Percentiles rank a stretch among this genome's conserved stretches.
These are phyloP conservation scores for Cylindrodendrum hubeiense DNA, from an alignment of 2,329 filamentous ascomycete genomes.

Conservation along the genomic window DNA sequence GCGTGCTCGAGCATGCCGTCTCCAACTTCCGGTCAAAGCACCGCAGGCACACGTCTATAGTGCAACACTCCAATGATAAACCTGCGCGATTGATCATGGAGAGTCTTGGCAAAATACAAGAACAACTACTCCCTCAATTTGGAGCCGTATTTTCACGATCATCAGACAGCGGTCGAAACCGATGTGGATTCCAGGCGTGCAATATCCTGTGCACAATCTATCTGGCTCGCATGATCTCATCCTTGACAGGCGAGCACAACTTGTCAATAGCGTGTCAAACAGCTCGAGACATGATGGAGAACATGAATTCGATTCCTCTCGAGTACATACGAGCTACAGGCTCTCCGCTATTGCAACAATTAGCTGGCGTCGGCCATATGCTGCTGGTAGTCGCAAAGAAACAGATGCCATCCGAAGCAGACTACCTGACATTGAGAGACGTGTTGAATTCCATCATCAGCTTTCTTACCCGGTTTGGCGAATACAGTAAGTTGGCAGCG, in stretches of 20 bases:
- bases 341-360: slow-evolving; percentile 47
- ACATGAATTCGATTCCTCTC: slow-evolving; percentile 42
- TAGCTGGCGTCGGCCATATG: slow-evolving; percentile 46
- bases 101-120: neutral
- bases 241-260: slow-evolving; percentile 35
- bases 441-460: neutral
- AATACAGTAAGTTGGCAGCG: neutral
- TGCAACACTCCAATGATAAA: neutral
- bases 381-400: slow-evolving; percentile 44
- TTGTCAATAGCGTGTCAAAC: slow-evolving; percentile 41
- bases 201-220: slow-evolving; percentile 50
- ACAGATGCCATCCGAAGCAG: neutral
- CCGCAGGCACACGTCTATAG: slow-evolving; percentile 8
- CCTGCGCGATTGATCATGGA: neutral
- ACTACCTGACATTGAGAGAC: neutral
- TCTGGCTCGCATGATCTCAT: slow-evolving; percentile 44
- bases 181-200: slow-evolving; percentile 50
- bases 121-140: slow-evolving; percentile 5
- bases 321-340: slow-evolving; percentile 45
- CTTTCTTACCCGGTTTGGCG: neutral
- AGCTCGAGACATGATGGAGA: slow-evolving; percentile 42
- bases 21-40: slow-evolving; percentile 32
- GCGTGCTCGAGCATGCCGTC: slow-evolving; percentile 63
- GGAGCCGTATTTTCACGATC: neutral
- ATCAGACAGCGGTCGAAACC: slow-evolving; percentile 24